Evolutionary conservation across 2,329 filamentous ascomycete genomes (phyloP).

Genomic region (Clonostachys sp.): DNA sequence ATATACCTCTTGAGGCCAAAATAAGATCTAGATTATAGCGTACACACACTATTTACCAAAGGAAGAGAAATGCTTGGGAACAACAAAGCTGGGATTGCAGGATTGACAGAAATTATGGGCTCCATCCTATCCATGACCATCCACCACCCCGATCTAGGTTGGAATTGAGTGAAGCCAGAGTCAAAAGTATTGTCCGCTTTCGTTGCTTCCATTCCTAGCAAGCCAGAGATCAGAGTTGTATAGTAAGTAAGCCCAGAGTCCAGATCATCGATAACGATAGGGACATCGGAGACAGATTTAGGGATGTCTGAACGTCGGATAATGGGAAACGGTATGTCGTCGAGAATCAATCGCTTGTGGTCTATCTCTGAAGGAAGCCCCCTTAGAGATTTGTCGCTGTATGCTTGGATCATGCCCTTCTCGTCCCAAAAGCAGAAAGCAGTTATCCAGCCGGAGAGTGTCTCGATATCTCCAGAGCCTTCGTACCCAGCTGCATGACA

Average conservation of each 20-base stretch:
- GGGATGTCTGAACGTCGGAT: background rate
- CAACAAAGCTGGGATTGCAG: no score
- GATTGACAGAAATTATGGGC: no score
- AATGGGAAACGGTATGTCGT: background rate
- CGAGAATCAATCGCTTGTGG: background rate
- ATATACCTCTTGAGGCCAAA: no score
- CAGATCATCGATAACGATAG: background rate
- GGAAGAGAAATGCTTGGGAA: no score
- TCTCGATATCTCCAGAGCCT: background rate
- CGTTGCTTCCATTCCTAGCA: background rate
- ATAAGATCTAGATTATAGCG: no score
- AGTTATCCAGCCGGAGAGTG: slow-evolving; percentile 1
- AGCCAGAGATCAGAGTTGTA: background rate
- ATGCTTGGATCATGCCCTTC: background rate
- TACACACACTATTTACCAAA: no score
- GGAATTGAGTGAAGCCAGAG: background rate
- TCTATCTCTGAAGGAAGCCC: background rate
- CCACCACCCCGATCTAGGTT: background rate
- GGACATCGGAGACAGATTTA: background rate
- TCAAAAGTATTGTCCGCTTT: background rate
- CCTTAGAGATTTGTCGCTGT: background rate
- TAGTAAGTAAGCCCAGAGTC: no score
- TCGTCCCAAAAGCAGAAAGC: slow-evolving; percentile 1
- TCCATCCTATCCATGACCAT: background rate
- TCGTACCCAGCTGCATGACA: background rate